Conservation (phyloP, 805 yeast species). For the Yamadazyma laniorum region DNA sequence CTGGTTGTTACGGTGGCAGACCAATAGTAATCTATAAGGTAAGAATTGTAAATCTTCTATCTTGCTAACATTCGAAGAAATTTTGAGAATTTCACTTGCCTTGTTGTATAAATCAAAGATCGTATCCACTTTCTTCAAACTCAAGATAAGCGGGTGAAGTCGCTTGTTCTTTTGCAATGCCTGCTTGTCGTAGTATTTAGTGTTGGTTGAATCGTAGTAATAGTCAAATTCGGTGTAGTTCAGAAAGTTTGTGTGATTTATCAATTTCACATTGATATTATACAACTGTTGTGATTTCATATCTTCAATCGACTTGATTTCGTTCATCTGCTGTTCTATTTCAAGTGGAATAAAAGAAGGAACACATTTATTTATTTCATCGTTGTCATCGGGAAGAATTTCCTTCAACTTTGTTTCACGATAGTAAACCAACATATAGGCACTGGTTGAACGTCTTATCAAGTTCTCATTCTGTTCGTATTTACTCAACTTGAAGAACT, state of each 20-base stretch:
- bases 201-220: conserved; percentile 57
- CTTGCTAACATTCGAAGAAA: conserved; percentile 3
- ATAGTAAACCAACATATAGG: conserved; percentile 94
- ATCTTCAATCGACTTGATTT: conserved; percentile 51
- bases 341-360: conserved; percentile 70
- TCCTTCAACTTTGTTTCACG: conserved; percentile 57
- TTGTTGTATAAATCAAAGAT: conserved; percentile 47
- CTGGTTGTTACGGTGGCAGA: conserved; percentile 66
- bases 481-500: conserved; percentile 51
- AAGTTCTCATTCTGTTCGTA: conserved; percentile 59
- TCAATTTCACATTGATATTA: conserved; percentile 51
- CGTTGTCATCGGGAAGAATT: conserved; percentile 59
- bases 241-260: conserved; percentile 52
- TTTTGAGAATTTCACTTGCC: conserved; percentile 9
- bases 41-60: conserved; percentile 10
- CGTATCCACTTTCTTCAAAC: conserved; percentile 56
- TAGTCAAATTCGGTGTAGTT: conserved; percentile 73
- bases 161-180: conserved; percentile 18
- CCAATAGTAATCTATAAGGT: conserved; percentile 59
- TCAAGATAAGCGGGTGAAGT: conserved; percentile 45
- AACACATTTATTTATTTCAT: conserved; percentile 33
- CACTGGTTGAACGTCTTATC: conserved; percentile 83
- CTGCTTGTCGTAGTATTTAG: conserved; percentile 47
- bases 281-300: conserved; percentile 63
- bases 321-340: conserved; percentile 61